Evolutionary conservation across 2,329 filamentous ascomycete genomes (phyloP).

Genomic region (Clonostachys rosea): DNA sequence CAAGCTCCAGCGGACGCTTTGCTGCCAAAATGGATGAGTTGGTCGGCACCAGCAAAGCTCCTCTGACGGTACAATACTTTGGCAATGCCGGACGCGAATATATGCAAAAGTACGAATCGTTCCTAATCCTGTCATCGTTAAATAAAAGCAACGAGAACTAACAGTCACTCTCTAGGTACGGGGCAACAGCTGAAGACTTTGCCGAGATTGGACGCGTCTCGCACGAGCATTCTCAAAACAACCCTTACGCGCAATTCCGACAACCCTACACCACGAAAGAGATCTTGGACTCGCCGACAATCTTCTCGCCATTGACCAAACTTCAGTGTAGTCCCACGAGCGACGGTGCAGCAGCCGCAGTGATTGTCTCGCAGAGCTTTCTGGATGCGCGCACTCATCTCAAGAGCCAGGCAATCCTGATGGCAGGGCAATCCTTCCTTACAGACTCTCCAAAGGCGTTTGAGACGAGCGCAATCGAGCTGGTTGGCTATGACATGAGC

Average conservation of each 20-base stretch:
- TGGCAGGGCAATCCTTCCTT: background rate
- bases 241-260: conserved; percentile 97
- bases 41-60: conserved; percentile 74
- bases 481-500: conserved; percentile 20
- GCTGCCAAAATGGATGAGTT: conserved; percentile 78
- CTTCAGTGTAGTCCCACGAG: conserved; percentile 98
- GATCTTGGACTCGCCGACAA: conserved; percentile 69
- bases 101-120: conserved; percentile 76
- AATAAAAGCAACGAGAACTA: no score
- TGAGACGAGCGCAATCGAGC: conserved; percentile 12
- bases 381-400: background rate
- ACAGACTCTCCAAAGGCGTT: conserved; percentile 35
- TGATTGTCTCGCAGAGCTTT: background rate
- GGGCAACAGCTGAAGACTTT: conserved; percentile 80
- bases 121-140: no score
- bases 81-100: conserved; percentile 92
- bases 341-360: conserved; percentile 35
- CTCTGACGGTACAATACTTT: conserved; percentile 87
- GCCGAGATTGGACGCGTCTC: conserved; percentile 92
- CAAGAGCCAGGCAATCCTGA: background rate
- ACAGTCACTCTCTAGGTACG: no score
- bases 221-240: conserved; percentile 84
- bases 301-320: conserved; percentile 87
- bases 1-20: conserved; percentile 71
- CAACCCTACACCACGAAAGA: conserved; percentile 87